phyloP scores from a whole-genome alignment of 495 filamentous ascomycete genomes.

The Xanthoparmelia taractica region DNA sequence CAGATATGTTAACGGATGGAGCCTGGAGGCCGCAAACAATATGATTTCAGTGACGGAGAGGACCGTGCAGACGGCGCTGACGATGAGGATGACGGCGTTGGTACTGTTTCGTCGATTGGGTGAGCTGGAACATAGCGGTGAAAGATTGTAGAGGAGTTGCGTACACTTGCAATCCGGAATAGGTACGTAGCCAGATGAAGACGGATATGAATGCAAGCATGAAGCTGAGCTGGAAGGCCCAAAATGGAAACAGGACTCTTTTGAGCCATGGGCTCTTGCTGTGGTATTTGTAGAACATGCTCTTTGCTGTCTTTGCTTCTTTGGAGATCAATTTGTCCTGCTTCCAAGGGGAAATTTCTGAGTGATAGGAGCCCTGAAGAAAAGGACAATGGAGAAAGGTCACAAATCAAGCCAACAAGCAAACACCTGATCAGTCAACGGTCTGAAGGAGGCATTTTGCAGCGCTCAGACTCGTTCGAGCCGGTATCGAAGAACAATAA shows the following conservation, averaged over 20 bases:
- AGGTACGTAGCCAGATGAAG: background rate
- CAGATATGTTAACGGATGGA: conserved; percentile 2
- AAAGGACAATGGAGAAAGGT: background rate
- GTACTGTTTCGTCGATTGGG: background rate
- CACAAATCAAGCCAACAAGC: background rate
- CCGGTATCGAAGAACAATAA: background rate
- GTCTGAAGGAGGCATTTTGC: background rate
- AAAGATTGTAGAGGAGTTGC: background rate
- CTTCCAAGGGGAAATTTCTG: background rate
- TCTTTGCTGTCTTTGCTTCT: background rate
- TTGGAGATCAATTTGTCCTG: background rate
- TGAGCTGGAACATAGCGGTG: background rate
- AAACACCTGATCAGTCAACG: too few relatives aligned
- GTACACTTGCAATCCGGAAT: background rate
- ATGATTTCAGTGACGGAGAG: background rate
- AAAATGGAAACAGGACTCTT: conserved; percentile 15
- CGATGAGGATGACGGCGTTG: background rate
- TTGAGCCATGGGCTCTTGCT: conserved; percentile 13
- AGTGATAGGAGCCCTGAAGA: background rate
- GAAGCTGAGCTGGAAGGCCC: conserved; percentile 8
- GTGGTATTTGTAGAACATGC: conserved; percentile 1
- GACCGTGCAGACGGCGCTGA: background rate
- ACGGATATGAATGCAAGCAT: conserved; percentile 4
- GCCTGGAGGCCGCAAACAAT: background rate
- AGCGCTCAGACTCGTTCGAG: background rate